These are phyloP conservation scores for Solanum lignicaule DNA, from an alignment of 257 asterid genomes.

Conservation along the genomic window DNA sequence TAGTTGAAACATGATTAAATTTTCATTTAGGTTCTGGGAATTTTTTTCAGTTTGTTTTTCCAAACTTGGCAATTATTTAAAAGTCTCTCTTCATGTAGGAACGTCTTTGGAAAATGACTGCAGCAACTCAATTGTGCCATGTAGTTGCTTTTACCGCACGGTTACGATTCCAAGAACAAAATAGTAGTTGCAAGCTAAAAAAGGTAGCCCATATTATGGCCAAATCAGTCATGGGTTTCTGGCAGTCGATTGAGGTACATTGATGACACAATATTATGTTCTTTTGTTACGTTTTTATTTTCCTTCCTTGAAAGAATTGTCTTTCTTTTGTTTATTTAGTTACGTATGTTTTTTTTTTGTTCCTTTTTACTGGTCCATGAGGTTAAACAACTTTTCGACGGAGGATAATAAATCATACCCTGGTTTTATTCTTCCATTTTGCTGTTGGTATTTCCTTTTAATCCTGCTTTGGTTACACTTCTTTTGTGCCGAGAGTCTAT, in stretches of 20 bases:
- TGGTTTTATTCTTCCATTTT: not conserved
- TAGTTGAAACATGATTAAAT: not conserved
- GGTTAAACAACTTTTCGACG: not conserved
- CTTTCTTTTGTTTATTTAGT: not conserved
- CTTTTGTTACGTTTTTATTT: not conserved
- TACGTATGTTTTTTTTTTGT: not conserved
- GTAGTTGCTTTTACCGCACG: slow-evolving; percentile 45
- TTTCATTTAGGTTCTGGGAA: not conserved
- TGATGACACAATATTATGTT: not conserved
- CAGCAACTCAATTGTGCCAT: slow-evolving; percentile 53
- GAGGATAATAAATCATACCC: not conserved
- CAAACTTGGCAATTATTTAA: slow-evolving; percentile 2
- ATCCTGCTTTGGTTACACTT: not conserved
- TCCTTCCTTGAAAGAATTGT: not conserved
- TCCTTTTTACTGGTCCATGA: not conserved
- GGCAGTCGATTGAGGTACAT: slow-evolving; percentile 67
- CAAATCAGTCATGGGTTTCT: slow-evolving; percentile 69
- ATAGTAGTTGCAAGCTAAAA: slow-evolving; percentile 37
- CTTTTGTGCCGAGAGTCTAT: not conserved
- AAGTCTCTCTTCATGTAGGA: slow-evolving; percentile 36
- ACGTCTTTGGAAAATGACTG: slow-evolving; percentile 80
- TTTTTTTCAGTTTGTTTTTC: slow-evolving; percentile 4
- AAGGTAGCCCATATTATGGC: slow-evolving; percentile 57
- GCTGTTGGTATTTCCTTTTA: not conserved
- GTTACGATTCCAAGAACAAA: slow-evolving; percentile 34